Evolutionary conservation across 108 stramenopile genomes (phyloP), one percentile per base, ranked within the genome.

Genomic region (Craspedostauros australis): DNA sequence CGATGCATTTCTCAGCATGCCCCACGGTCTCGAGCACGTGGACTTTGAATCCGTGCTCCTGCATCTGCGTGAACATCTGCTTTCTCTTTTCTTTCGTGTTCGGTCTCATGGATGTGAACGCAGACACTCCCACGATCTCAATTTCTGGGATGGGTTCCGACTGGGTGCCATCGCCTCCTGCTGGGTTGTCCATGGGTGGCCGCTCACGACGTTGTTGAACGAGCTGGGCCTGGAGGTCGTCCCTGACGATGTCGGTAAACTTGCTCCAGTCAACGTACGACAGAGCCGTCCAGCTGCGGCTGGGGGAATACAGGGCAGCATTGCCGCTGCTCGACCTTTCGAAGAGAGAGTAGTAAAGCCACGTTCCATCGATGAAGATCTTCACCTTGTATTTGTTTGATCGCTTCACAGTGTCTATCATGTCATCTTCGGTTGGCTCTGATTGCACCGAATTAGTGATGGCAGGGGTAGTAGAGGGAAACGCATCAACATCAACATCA

Each of bases 351-450:
- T 94, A 94, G 53, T 94, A 94, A 5, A 94, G 62, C 88, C 88
- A 90, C n/a, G 93, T 94, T 15, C 88, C 88, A 57, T 94, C 93
- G 39, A 94, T 76, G 54, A 94, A 91, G 11, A 94, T 48, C 84
- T 86, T 94, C 32, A 77, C 80, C 57, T 77, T 80, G 20, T 88
- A 20, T 36, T 5, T 54, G 25, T 41, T 54, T 38, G 25, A 54
- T 41, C 4, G 25, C 39, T 14, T 11, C 39, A 24, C 53, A 18
- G 18, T 42, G 33, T 41, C 33, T 22, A 54, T 41, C 7, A 41
- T 21, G 5, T 40, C 19, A 5, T 43, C 3, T 21, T 16, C 32
- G n/a, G 33, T 34, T 31, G n/a, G n/a, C n/a, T 15, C 14, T 2
- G 28, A 31, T n/a, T 36, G 32, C 12, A 39, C 39, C 2, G 25